Conservation (phyloP, 1,139 yeast genomes). For the Saccharomyces hybrid region DNA sequence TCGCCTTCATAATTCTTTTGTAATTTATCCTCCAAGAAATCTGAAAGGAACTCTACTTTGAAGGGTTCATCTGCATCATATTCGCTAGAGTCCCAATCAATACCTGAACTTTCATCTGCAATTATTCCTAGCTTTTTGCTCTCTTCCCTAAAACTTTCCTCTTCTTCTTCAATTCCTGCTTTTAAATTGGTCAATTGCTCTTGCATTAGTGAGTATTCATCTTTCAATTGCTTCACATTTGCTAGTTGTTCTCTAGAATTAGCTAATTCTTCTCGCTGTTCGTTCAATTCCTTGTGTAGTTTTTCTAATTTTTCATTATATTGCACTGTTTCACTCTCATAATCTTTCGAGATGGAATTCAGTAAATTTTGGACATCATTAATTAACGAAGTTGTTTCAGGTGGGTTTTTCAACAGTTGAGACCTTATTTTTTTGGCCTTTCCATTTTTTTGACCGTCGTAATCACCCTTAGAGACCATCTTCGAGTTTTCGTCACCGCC, state of each 20-base stretch:
- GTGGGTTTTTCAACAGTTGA: constrained; percentile 7
- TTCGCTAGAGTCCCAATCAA: constrained; percentile 42
- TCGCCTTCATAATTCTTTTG: constrained; percentile 30
- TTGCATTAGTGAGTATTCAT: constrained; percentile 33
- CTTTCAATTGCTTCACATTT: constrained; percentile 26
- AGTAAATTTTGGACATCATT: constrained; percentile 24
- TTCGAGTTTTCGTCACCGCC: neutral
- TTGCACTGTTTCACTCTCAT: constrained; percentile 24
- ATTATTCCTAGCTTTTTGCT: constrained; percentile 34
- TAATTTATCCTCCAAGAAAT: constrained; percentile 38
- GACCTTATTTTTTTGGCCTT: neutral
- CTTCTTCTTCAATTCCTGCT: constrained; percentile 53
- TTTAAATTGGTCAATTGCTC: constrained; percentile 49
- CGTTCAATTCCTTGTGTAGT: constrained; percentile 22
- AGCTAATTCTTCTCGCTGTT: constrained; percentile 23
- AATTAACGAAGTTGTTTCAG: constrained; percentile 25
- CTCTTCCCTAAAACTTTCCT: constrained; percentile 40
- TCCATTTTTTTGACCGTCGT: constrained; percentile 4
- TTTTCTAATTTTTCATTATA: constrained; percentile 23
- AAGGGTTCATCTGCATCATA: constrained; percentile 87
- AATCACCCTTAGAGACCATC: neutral
- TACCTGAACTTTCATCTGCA: constrained; percentile 31
- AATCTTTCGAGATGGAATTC: constrained; percentile 25
- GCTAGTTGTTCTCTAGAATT: constrained; percentile 24
- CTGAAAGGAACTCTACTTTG: constrained; percentile 51